Percentiles rank a stretch among this genome's conserved stretches.
Conservation (phyloP, 345 rosid species). For the Trapa bicornis region DNA sequence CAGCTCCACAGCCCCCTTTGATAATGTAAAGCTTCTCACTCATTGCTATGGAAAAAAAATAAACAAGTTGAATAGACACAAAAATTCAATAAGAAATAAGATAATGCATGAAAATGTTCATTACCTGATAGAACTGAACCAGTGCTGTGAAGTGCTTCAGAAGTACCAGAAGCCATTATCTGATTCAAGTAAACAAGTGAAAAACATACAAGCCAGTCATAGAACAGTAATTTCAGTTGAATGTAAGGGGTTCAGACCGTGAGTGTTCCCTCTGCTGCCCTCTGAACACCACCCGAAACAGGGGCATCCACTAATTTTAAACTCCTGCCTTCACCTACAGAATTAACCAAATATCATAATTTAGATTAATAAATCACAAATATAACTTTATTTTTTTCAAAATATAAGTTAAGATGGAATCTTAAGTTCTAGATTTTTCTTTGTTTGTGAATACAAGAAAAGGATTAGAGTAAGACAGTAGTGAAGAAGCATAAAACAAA, state of each 20-base stretch:
- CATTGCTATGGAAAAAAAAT: conserved; percentile 34
- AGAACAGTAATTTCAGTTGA: conserved; percentile 1
- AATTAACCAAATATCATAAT: conserved; percentile 3
- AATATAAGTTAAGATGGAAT: too few species aligned
- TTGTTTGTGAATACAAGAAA: too few species aligned
- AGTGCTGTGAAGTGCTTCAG: conserved; percentile 55
- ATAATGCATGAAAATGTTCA: background rate
- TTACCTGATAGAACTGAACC: conserved; percentile 76
- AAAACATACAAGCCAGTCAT: background rate
- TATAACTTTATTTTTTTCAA: background rate
- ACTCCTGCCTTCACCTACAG: conserved; percentile 55
- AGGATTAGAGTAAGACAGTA: too few species aligned
- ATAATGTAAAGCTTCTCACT: conserved; percentile 91
- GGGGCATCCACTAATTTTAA: conserved; percentile 95
- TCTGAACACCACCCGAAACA: conserved; percentile 95
- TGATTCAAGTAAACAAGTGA: conserved; percentile 20
- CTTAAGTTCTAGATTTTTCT: too few species aligned
- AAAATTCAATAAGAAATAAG: background rate
- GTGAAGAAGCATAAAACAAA: background rate
- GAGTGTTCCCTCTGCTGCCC: conserved; percentile 78
- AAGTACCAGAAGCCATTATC: conserved; percentile 90
- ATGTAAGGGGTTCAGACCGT: conserved; percentile 37
- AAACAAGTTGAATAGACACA: background rate
- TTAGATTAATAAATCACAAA: background rate
- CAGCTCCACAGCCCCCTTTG: conserved; percentile 90